These are phyloP conservation scores for Phytophthora pistaciae DNA, from an alignment of 352 stramenopile genomes.

Conservation along the genomic window DNA sequence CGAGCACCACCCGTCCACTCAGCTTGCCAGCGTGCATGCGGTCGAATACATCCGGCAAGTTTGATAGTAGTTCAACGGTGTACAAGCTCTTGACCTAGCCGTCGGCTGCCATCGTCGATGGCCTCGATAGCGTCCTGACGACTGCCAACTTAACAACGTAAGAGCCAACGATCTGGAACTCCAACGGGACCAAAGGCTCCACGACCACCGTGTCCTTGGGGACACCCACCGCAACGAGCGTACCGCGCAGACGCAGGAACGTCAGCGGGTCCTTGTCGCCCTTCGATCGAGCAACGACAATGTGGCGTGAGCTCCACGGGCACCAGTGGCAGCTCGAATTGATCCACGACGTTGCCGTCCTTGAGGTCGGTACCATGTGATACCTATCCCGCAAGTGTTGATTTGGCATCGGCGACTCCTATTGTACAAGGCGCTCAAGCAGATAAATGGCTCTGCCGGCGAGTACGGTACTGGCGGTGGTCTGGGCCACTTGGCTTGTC, in stretches of 20 bases:
- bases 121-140: slow-evolving; percentile 66
- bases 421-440: too few relatives aligned
- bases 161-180: slow-evolving; percentile 58
- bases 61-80: slow-evolving; percentile 43
- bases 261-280: slow-evolving; percentile 58
- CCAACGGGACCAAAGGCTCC: slow-evolving; percentile 42
- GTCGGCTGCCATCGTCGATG: slow-evolving; percentile 52
- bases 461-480: slow-evolving; percentile 54
- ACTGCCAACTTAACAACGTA: slow-evolving; percentile 65
- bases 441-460: too few relatives aligned
- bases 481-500: slow-evolving; percentile 45
- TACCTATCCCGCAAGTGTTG: too few relatives aligned
- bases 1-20: slow-evolving; percentile 46
- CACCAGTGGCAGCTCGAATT: slow-evolving; percentile 56
- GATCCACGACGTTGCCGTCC: slow-evolving; percentile 53
- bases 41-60: slow-evolving; percentile 53
- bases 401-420: too few relatives aligned
- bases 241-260: slow-evolving; percentile 74
- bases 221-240: slow-evolving; percentile 75
- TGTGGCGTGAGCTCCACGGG: slow-evolving; percentile 62
- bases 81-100: slow-evolving; percentile 55
- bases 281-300: slow-evolving; percentile 78
- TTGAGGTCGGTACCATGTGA: slow-evolving; percentile 59
- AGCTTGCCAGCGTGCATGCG: slow-evolving; percentile 51
- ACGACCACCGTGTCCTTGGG: slow-evolving; percentile 57